phyloP scores from a whole-genome alignment of 164 flowering plant genomes.

The Paratinospora sagittata region DNA sequence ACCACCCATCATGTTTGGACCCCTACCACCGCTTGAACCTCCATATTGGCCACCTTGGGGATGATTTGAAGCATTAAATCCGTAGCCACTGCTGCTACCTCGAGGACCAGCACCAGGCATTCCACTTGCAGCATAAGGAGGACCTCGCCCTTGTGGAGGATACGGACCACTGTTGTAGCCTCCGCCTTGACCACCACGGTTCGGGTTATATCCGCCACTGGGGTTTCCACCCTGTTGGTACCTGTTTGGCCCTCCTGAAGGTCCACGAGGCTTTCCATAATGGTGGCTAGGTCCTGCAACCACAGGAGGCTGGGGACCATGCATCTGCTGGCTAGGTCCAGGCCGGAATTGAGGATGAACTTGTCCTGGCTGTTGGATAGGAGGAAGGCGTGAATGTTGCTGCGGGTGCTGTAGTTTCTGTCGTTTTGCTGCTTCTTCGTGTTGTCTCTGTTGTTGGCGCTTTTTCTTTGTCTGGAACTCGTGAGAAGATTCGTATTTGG shows the following conservation, averaged over 20 bases:
- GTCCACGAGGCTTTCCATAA: conserved; percentile 73
- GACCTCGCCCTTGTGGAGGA: conserved; percentile 73
- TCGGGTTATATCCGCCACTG: conserved; percentile 61
- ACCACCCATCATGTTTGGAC: conserved; percentile 64
- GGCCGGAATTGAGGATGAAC: conserved; percentile 54
- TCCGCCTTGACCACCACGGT: conserved; percentile 59
- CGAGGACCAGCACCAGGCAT: conserved; percentile 57
- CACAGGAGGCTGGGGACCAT: conserved; percentile 52
- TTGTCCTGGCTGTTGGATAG: conserved; percentile 77
- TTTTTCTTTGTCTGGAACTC: conserved; percentile 97
- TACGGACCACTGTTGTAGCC: conserved; percentile 59
- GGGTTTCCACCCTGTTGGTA: conserved; percentile 60
- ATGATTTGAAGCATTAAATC: conserved; percentile 54
- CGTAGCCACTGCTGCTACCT: conserved; percentile 54
- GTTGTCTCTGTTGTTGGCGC: conserved; percentile 80
- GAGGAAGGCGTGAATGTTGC: conserved; percentile 72
- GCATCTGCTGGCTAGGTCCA: conserved; percentile 57
- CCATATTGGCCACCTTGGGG: conserved; percentile 62
- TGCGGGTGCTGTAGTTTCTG: conserved; percentile 81
- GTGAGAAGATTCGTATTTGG: conserved; percentile 87
- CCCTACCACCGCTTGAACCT: conserved; percentile 59
- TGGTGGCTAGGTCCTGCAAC: conserved; percentile 71
- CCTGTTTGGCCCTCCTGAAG: conserved; percentile 67
- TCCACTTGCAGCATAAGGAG: conserved; percentile 58
- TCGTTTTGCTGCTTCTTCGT: conserved; percentile 77